Evolutionary conservation across 805 yeast genomes (phyloP), one percentile per base, ranked within the genome.

Genomic region (Crinitomyces ghanaensis): DNA sequence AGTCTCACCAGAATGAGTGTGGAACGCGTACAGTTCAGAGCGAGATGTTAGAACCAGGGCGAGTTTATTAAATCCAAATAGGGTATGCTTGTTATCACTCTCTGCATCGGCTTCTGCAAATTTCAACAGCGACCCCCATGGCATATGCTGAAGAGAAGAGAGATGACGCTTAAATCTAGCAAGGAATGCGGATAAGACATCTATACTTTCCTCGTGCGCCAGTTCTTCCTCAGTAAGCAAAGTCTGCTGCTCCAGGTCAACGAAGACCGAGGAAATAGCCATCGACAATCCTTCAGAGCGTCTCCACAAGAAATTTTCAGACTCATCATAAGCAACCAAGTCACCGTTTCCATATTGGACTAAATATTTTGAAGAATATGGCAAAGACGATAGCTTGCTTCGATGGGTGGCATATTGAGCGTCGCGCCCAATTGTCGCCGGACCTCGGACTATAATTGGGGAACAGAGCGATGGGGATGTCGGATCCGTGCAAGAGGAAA

Each of bases 51-150:
- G 48, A 2, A 49, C 45, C 7, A 57, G 46, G 1, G 56, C 38
- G 13, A 46, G 35, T 44, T 59, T 56, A 26, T 50, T 44, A 39
- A 56, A 54, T 2, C 59, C 60, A 34, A 59, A 59, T 18, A 45
- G 32, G 6, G 30, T 13, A 28, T 15, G 30, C 14, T 11, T 25
- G 14, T 31, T 20, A 19, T 21, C 28, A 18, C 13, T 31, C 8
- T 19, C 21, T 8, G 16, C 13, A 16, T 20, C 22, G 6, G 25
- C 22, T 9, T 26, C 26, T 19, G 24, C 24, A 5, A 18, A 14
- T 12, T 20, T 16, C 11, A 40, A n/a, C 28, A 16, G 15, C 12
- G 19, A 9, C n/a, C 37, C 24, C 21, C 46, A 30, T n/a, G n/a
- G n/a, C n/a, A n/a, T n/a, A 11, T 43, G 50, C 3, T 36, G 30